Evolutionary conservation across 2,329 filamentous ascomycete species (phyloP).

Genomic region (Phaeosphaeriaceae sp.): DNA sequence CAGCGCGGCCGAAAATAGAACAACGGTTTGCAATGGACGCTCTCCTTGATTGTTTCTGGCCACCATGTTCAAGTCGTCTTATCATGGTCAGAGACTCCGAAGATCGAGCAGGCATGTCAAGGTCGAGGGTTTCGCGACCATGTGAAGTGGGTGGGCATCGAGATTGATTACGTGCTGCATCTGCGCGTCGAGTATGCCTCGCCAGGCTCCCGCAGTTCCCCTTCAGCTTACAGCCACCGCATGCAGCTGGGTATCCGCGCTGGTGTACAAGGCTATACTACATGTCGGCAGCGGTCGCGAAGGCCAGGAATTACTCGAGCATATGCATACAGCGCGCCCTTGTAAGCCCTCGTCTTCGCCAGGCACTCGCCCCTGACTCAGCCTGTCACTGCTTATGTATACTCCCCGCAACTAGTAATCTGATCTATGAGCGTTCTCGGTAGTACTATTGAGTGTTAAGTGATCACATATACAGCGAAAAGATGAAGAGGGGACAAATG

Average conservation of each 20-base stretch:
- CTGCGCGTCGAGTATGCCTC: not conserved
- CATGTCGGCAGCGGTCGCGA: not conserved
- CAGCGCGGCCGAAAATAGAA: slow-evolving; percentile 1
- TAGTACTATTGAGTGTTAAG: not conserved
- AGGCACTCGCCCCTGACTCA: not conserved
- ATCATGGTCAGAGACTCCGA: too few relatives aligned
- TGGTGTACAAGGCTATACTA: not conserved
- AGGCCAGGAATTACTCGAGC: not conserved
- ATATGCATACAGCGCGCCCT: not conserved
- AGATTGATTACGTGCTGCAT: too few relatives aligned
- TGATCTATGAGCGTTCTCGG: not conserved
- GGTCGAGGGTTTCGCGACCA: too few relatives aligned
- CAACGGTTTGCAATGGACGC: not conserved
- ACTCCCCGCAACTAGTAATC: not conserved
- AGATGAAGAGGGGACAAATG: not conserved
- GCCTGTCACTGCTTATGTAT: slow-evolving; percentile 1
- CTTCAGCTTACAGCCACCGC: slow-evolving; percentile 6
- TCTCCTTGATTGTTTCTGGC: too few relatives aligned
- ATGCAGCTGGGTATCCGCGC: not conserved
- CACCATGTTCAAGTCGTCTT: too few relatives aligned
- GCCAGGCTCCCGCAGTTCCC: not conserved
- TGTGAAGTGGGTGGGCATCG: too few relatives aligned
- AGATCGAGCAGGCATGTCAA: too few relatives aligned
- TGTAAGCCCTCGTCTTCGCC: not conserved
- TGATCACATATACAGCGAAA: not conserved